Evolutionary conservation across 2,329 filamentous ascomycete genomes (phyloP).

Genomic region (Macrophomina pseudophaseolina): DNA sequence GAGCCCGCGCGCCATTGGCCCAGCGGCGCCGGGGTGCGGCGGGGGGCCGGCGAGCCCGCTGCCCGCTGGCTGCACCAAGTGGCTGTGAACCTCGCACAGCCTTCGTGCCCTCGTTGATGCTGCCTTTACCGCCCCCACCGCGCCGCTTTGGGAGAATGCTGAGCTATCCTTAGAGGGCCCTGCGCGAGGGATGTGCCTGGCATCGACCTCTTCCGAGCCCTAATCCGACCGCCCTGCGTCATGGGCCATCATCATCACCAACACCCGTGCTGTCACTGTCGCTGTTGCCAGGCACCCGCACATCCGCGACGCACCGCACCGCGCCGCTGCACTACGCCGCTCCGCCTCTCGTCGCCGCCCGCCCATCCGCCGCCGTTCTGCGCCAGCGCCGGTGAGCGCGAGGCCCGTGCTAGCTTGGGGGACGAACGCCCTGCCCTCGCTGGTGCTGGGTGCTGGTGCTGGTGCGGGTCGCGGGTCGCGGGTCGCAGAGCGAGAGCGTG

Average conservation of each 20-base stretch:
- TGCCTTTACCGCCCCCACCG: slow-evolving; percentile 25
- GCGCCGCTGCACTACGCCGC: neutral
- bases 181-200: slow-evolving; percentile 17
- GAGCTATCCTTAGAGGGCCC: slow-evolving; percentile 24
- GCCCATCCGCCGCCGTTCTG: neutral
- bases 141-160: slow-evolving; percentile 24
- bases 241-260: slow-evolving; percentile 1
- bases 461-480: neutral
- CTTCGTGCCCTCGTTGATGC: slow-evolving; percentile 19
- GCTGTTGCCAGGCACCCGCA: slow-evolving; percentile 16
- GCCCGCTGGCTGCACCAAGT: slow-evolving; percentile 9
- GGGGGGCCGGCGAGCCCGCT: slow-evolving; percentile 9
- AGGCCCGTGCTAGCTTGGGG: neutral
- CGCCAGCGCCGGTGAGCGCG: neutral
- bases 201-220: slow-evolving; percentile 7
- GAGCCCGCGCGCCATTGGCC: slow-evolving; percentile 20
- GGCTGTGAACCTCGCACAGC: slow-evolving; percentile 24
- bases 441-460: too few species aligned
- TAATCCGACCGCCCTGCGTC: slow-evolving; percentile 24
- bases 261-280: neutral
- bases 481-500: neutral
- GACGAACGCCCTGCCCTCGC: too few species aligned
- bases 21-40: neutral
- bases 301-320: neutral
- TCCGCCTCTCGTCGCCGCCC: neutral